These are phyloP conservation scores for Fusarium longipes DNA, from an alignment of 2,329 filamentous ascomycete genomes.

Conservation along the genomic window DNA sequence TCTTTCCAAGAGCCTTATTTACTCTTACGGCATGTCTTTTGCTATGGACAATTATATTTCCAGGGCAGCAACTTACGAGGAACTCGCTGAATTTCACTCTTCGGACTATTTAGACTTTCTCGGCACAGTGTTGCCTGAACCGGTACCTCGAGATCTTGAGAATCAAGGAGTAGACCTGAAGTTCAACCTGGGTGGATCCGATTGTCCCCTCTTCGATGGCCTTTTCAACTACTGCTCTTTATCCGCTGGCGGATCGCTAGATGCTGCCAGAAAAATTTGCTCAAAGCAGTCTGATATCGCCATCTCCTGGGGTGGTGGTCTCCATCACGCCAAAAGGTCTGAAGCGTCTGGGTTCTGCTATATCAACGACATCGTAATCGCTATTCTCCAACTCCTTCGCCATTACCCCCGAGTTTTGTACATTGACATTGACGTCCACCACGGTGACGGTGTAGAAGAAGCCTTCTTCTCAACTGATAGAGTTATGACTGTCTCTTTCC, in stretches of 20 bases:
- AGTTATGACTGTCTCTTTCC: conserved; percentile 93
- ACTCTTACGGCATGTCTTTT: conserved; percentile 94
- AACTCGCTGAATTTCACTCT: conserved; percentile 88
- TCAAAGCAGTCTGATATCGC: conserved; percentile 92
- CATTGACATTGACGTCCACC: conserved; percentile 93
- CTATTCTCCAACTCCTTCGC: conserved; percentile 87
- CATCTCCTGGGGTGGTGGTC: conserved; percentile 95
- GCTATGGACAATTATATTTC: conserved; percentile 96
- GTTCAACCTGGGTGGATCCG: conserved; percentile 89
- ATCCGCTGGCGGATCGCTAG: conserved; percentile 89
- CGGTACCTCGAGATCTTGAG: conserved; percentile 73
- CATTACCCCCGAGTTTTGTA: conserved; percentile 88
- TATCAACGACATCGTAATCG: conserved; percentile 97
- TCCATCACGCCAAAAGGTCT: conserved; percentile 95
- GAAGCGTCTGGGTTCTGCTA: conserved; percentile 98
- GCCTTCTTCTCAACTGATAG: conserved; percentile 90
- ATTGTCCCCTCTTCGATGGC: conserved; percentile 96
- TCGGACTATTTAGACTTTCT: conserved; percentile 93
- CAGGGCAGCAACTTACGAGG: conserved; percentile 85
- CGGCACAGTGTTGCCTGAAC: conserved; percentile 74
- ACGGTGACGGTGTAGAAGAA: conserved; percentile 91
- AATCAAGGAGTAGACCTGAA: conserved; percentile 71
- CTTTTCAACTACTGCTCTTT: conserved; percentile 95
- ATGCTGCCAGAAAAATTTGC: conserved; percentile 89
- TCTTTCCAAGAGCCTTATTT: conserved; percentile 92